A percentile compares a stretch with the other conserved stretches of the same genome.
Conservation (phyloP, 306 rosid species). For the Lathyrus oleraceus region DNA sequence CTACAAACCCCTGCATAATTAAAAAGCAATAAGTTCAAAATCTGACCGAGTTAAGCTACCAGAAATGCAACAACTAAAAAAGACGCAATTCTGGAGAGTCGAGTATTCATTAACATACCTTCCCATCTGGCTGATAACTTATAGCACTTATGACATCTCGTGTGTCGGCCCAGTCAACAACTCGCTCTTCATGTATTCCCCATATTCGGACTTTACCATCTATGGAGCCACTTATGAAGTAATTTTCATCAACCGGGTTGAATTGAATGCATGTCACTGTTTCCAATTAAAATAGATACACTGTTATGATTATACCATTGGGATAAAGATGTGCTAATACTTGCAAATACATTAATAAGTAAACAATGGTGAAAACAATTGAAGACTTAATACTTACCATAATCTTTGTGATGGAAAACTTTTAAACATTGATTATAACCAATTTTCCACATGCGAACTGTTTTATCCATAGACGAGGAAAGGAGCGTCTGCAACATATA, state of each 20-base stretch:
- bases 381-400: conserved; percentile 49
- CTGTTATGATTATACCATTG: conserved; percentile 15
- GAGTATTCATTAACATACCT: conserved; percentile 49
- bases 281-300: conserved; percentile 32
- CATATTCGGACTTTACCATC: conserved; percentile 92
- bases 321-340: not conserved
- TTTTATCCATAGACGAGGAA: conserved; percentile 91
- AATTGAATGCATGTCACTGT: conserved; percentile 88
- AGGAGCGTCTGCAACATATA: conserved; percentile 68
- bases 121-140: conserved; percentile 75
- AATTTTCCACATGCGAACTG: conserved; percentile 82
- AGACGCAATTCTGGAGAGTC: not conserved
- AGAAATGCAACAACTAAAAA: not conserved
- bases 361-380: not conserved
- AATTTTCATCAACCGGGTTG: conserved; percentile 71
- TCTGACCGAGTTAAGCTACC: not conserved
- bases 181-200: conserved; percentile 72
- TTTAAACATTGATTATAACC: conserved; percentile 55
- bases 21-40: conserved; percentile 28
- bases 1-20: conserved; percentile 68
- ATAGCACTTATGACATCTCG: conserved; percentile 81
- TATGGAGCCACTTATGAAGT: conserved; percentile 87
- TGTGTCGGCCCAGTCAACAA: conserved; percentile 84
- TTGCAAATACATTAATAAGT: not conserved
- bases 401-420: conserved; percentile 72